Evolutionary conservation across 352 stramenopile genomes (phyloP).

Genomic region (Phytophthora niederhauseri): DNA sequence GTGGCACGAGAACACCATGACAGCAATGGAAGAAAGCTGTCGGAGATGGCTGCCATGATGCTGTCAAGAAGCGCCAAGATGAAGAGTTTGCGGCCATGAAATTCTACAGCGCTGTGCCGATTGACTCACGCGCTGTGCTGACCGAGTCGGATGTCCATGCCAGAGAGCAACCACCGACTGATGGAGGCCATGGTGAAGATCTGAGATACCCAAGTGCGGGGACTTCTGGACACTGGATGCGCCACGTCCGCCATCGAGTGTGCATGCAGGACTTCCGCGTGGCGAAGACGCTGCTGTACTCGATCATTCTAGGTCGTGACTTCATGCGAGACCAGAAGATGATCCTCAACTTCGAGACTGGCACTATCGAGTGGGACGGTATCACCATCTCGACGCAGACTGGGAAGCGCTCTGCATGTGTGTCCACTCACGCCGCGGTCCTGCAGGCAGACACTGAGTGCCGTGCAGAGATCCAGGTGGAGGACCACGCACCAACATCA

Average conservation of each 20-base stretch:
- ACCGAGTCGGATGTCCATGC: no score
- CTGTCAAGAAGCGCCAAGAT: background rate
- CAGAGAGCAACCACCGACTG: no score
- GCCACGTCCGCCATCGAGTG: background rate
- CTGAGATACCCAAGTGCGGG: background rate
- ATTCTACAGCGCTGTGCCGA: background rate
- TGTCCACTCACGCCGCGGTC: background rate
- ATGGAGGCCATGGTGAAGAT: background rate
- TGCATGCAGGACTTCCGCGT: background rate
- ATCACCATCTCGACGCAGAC: background rate
- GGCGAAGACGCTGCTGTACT: background rate
- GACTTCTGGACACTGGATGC: background rate
- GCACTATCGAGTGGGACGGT: background rate
- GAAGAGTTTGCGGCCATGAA: background rate
- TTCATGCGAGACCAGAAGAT: slow-evolving; percentile 2
- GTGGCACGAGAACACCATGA: background rate
- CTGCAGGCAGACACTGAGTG: background rate
- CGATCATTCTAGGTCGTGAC: background rate
- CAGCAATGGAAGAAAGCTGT: background rate
- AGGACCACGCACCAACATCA: no score
- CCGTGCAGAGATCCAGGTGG: no score
- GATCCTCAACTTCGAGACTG: background rate
- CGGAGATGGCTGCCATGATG: background rate
- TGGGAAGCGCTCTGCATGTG: no score
- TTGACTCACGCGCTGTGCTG: no score